Base-by-base conservation (phyloP, 352 stramenopile species). In the Phytophthora idaei region DNA sequence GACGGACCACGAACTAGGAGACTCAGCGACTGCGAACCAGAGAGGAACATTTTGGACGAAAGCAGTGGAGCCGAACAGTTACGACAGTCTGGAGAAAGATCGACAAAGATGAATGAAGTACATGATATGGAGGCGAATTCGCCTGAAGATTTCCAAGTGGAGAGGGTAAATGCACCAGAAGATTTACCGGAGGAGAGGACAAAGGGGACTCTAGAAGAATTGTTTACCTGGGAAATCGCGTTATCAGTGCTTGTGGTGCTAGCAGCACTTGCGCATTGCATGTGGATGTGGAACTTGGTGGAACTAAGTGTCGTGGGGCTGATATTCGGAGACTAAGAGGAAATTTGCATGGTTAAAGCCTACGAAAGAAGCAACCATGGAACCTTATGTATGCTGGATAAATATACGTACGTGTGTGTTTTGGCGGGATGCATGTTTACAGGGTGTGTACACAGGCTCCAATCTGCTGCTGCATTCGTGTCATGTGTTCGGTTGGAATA, bases 271-370 rank as follows among this genome's bases (percentile, higher is more conserved):
- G 55, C 45, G 10, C 55, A 74, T 51, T 65, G 47, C 11, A 50
- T 77, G 55, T 73, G 69, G 64, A 64, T 74, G 55, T 65, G 52
- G 48, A 64, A 61, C 28, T 49, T 65, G 31, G 51, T 73, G 47
- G 63, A 65, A 37, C 17, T 70, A n/a, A 67, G 47, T 44, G 45
- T 45, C 14, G 9, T 64, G 12, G 53, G 17, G 50, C n/a, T 76
- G 48, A 53, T 67, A 39, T 59, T 39, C 14, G 56, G 37, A 25
- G 12, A 53, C 28, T 71, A 63, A 21, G 21, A 21, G 21, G 21
- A 21, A 21, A 21, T 21, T 36, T 41, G 25, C 27, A 54, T 31
- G 36, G 3, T 39, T 54, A 44, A 4, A 8, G 11, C 9, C 8
- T 21, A 21, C 21, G 21, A 21, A 21, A 21, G 21, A 21, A 21